Base-by-base conservation (phyloP, 2,329 filamentous ascomycete species). In the Cladosporium sp. region DNA sequence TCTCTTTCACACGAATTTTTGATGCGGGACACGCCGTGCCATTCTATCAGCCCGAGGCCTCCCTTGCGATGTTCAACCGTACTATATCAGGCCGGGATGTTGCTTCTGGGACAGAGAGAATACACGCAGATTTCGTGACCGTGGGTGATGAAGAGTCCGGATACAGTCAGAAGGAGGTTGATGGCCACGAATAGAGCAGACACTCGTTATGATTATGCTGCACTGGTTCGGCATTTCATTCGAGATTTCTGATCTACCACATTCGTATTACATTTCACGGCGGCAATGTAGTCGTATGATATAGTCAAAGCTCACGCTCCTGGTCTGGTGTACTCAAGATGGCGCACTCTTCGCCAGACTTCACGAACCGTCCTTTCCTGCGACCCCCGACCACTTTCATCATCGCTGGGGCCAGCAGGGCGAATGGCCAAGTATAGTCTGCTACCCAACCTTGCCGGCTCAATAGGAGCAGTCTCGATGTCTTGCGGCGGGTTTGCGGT, bases 361-460 rank as follows among this genome's bases (percentile, higher is more conserved):
- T 90, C 87, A 42, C 87, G 77, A 1, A 90, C 86, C 0, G 86
- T 82, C 58, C 88, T 77, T 64, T 90, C 87, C 65, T 91, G 89
- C 8, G 80, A 78, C 66, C 90, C 76, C 15, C 85, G 79, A 6
- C 79, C 87, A 2, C 83, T 85, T 66, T 91, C 88, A 0, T 71
- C 79, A 2, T 74, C 69, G 1, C 81, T 82, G 19, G 84, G 77
- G 0, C 86, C 86, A 35, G 86, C 87, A 3, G 88, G 85, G 64
- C 86, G 85, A 53, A 91, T 85, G 1, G 87, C 88, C 44, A 91
- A 74, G 71, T 91, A 91, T 8, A 90, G 67, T 24, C 89, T 76
- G 62, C 87, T 84, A 0, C 88, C 88, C 10, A 91, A 71, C 51
- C 77, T 78, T 1, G 82, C 83, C 9, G 85, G 81, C 49, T 80